phyloP scores from a whole-genome alignment of 345 rosid genomes.

The Excoecaria cochinchinensis region DNA sequence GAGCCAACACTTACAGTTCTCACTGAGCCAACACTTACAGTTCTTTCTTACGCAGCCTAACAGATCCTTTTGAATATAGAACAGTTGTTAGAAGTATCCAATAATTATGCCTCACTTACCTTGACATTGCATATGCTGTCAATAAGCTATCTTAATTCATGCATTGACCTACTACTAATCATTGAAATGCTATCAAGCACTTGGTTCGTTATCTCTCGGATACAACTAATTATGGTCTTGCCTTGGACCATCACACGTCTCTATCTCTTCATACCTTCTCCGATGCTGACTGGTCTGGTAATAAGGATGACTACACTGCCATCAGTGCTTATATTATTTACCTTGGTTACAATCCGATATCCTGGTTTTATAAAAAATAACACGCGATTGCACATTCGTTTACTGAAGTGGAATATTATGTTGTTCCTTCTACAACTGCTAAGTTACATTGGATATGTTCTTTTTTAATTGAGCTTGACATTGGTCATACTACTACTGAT shows the following conservation, averaged over 20 bases:
- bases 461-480: too few relatives aligned
- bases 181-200: not conserved
- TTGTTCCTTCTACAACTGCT: too few relatives aligned
- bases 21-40: not conserved
- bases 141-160: conserved; percentile 6
- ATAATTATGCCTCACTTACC: not conserved
- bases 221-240: not conserved
- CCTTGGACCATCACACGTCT: not conserved
- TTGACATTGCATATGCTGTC: not conserved
- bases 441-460: too few relatives aligned
- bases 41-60: too few relatives aligned
- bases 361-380: not conserved
- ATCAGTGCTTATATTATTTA: not conserved
- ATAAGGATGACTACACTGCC: not conserved
- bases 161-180: not conserved
- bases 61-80: not conserved
- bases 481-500: not conserved
- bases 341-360: not conserved
- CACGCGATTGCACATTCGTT: not conserved
- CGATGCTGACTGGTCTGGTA: not conserved
- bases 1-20: too few relatives aligned
- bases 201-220: not conserved
- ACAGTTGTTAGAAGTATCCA: not conserved
- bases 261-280: not conserved
- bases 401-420: not conserved